A percentile compares a stretch with the other conserved stretches of the same genome.
phyloP scores from a whole-genome alignment of 306 rosid genomes.

The Dicorynia guianensis region DNA sequence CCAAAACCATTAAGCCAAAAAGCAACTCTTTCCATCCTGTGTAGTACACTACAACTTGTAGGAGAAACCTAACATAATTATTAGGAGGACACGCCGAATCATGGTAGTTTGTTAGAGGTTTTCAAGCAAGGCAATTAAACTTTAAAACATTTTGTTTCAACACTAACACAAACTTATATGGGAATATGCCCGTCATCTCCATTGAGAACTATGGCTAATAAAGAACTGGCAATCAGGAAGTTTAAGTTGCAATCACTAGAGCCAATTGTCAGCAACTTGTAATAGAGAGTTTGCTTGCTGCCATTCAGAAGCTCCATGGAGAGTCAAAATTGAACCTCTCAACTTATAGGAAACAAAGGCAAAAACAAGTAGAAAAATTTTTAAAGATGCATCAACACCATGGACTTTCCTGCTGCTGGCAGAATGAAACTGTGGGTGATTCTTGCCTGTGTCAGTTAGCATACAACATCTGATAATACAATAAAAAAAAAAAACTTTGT shows the following conservation, averaged over 20 bases:
- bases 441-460: constrained; percentile 42
- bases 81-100: constrained; percentile 32
- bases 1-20: constrained; percentile 8
- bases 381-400: constrained; percentile 34
- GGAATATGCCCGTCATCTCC: constrained; percentile 37
- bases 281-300: constrained; percentile 47
- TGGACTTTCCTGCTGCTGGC: constrained; percentile 47
- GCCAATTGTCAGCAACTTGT: constrained; percentile 60
- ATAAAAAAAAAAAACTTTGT: constrained; percentile 6
- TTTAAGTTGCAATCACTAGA: constrained; percentile 48
- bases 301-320: constrained; percentile 49
- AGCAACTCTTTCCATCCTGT: constrained; percentile 1
- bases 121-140: constrained; percentile 30
- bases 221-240: constrained; percentile 64
- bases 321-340: constrained; percentile 60
- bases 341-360: constrained; percentile 68
- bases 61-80: constrained; percentile 28
- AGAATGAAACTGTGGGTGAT: constrained; percentile 37
- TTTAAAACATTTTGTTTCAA: constrained; percentile 25
- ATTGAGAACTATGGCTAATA: constrained; percentile 36
- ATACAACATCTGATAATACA: neutral
- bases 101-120: constrained; percentile 30
- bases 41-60: constrained; percentile 31
- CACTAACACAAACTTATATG: constrained; percentile 6
- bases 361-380: constrained; percentile 55